Conservation (phyloP, 2,329 filamentous ascomycete species). For the Microcyclosporella mali region DNA sequence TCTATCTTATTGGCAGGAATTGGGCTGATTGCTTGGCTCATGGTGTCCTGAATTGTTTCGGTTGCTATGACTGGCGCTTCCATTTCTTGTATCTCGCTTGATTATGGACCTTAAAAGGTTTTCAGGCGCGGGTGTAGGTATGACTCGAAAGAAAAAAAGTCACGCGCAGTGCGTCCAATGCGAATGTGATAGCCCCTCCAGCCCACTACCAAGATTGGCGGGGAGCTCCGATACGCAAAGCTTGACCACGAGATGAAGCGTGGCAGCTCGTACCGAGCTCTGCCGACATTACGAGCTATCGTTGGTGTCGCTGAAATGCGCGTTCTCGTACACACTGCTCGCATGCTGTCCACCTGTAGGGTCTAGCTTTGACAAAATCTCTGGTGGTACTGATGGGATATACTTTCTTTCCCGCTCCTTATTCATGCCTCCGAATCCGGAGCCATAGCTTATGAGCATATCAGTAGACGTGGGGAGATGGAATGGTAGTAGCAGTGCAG, state of each 20-base stretch:
- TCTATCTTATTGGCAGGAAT: conserved; percentile 48
- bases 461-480: conserved; percentile 92
- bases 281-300: conserved; percentile 3
- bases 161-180: no score
- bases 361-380: conserved; percentile 86
- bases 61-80: conserved; percentile 12
- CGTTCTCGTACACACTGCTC: conserved; percentile 30
- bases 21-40: conserved; percentile 24
- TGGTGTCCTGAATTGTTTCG: conserved; percentile 28
- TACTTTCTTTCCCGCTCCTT: conserved; percentile 89
- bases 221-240: neutral
- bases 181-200: no score
- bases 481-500: conserved; percentile 88
- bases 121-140: neutral
- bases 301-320: conserved; percentile 11
- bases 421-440: conserved; percentile 89
- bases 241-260: neutral
- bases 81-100: conserved; percentile 1
- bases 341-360: conserved; percentile 37
- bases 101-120: no score
- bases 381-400: conserved; percentile 87
- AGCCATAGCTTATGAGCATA: conserved; percentile 92
- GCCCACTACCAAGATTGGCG: no score
- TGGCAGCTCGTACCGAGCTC: neutral
- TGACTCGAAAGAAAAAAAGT: conserved; percentile 1